Evolutionary conservation across 2,329 filamentous ascomycete species (phyloP).

Genomic region (Grosmannia clavigera): DNA sequence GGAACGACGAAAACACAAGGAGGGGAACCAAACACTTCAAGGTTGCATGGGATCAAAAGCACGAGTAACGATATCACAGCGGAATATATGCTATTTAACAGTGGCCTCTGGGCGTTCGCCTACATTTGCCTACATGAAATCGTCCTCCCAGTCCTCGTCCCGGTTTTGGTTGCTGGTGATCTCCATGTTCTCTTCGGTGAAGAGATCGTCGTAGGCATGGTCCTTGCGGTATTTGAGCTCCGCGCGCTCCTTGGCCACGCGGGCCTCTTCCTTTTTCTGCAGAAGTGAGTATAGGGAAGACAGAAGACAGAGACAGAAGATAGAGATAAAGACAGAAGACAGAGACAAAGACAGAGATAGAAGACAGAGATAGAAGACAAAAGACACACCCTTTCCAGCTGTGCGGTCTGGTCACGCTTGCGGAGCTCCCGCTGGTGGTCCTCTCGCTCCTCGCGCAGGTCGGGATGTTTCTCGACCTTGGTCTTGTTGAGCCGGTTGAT

Average conservation of each 20-base stretch:
- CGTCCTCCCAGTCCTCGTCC: constrained; percentile 65
- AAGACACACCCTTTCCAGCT: constrained; percentile 45
- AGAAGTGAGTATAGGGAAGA: background rate
- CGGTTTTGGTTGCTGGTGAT: constrained; percentile 76
- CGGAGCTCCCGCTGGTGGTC: constrained; percentile 60
- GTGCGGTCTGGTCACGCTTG: constrained; percentile 53
- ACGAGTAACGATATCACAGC: background rate
- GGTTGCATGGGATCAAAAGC: background rate
- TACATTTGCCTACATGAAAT: constrained; percentile 62
- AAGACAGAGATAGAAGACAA: background rate
- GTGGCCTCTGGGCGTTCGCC: too few relatives aligned
- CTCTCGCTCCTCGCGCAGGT: constrained; percentile 72
- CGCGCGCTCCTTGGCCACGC: constrained; percentile 64
- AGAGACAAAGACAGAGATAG: background rate
- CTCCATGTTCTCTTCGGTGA: constrained; percentile 70
- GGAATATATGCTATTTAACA: background rate
- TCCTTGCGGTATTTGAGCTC: constrained; percentile 91
- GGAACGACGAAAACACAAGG: too few relatives aligned
- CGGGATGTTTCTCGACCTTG: constrained; percentile 74
- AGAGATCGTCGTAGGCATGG: constrained; percentile 93
- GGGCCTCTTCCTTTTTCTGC: constrained; percentile 68
- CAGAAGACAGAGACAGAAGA: background rate
- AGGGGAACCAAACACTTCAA: too few relatives aligned
- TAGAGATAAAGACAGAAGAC: constrained; percentile 11
- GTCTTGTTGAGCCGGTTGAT: constrained; percentile 99